These are phyloP conservation scores for Ascochyta pisi DNA, from an alignment of 2,329 filamentous ascomycete genomes.

Conservation along the genomic window DNA sequence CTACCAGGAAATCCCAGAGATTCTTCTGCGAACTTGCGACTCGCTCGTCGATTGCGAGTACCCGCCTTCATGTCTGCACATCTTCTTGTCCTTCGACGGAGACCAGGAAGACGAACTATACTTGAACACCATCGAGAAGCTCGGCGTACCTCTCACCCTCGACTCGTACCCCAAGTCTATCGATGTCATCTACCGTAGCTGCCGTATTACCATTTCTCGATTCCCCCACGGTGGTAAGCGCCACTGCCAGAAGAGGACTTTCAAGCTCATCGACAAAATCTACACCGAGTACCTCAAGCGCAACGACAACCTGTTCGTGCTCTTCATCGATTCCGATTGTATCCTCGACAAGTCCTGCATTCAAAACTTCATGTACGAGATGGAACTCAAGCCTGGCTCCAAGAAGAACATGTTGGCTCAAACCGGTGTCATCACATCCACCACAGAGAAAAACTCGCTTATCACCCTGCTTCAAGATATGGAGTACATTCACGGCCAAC, in stretches of 20 bases:
- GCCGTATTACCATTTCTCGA: conserved; percentile 86
- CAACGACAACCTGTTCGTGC: conserved; percentile 91
- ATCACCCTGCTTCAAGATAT: conserved; percentile 96
- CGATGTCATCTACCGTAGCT: conserved; percentile 82
- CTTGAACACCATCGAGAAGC: conserved; percentile 80
- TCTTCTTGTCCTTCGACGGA: conserved; percentile 95
- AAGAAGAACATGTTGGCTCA: conserved; percentile 93
- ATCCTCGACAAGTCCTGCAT: conserved; percentile 90
- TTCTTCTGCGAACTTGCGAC: conserved; percentile 84
- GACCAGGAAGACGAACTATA: conserved; percentile 89
- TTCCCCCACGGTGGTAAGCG: conserved; percentile 95
- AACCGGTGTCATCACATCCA: conserved; percentile 96
- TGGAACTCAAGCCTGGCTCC: conserved; percentile 95
- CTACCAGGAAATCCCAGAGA: conserved; percentile 87
- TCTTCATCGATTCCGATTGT: conserved; percentile 98
- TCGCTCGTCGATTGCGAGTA: conserved; percentile 95
- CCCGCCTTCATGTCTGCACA: conserved; percentile 87
- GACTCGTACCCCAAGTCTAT: conserved; percentile 87
- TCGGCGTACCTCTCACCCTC: conserved; percentile 80
- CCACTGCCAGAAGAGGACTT: conserved; percentile 91
- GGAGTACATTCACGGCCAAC: conserved; percentile 96
- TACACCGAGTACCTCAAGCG: conserved; percentile 85
- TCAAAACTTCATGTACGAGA: conserved; percentile 98
- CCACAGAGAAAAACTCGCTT: conserved; percentile 84
- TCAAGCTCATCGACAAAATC: conserved; percentile 90